These are phyloP conservation scores for Lycium ferocissimum DNA, from an alignment of 257 asterid genomes.

Conservation along the genomic window DNA sequence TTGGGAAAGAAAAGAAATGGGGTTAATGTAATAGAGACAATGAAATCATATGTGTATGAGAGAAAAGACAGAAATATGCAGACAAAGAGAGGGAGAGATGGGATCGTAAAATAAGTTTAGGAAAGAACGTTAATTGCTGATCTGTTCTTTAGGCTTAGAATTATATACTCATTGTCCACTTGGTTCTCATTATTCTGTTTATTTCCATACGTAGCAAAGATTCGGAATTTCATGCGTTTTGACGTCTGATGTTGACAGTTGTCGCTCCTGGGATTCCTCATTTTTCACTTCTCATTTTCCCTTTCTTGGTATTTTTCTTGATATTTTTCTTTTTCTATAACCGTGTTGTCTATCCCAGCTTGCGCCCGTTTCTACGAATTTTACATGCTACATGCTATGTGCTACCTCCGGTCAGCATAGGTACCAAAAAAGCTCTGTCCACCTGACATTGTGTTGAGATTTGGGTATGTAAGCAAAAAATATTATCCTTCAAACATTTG, in stretches of 20 bases:
- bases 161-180: not conserved
- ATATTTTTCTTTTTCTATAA: too few relatives aligned
- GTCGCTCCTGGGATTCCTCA: not conserved
- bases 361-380: too few relatives aligned
- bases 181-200: not conserved
- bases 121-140: constrained; percentile 55
- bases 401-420: too few relatives aligned
- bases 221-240: constrained; percentile 27
- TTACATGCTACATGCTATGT: too few relatives aligned
- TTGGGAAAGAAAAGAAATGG: constrained; percentile 2
- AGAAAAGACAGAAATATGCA: not conserved
- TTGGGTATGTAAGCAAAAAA: too few relatives aligned
- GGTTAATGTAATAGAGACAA: constrained; percentile 14
- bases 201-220: constrained; percentile 27
- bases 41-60: not conserved
- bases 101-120: not conserved
- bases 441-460: too few relatives aligned
- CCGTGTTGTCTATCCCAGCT: too few relatives aligned
- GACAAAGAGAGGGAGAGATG: not conserved
- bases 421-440: too few relatives aligned
- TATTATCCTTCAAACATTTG: too few relatives aligned
- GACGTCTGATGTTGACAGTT: not conserved
- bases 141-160: constrained; percentile 35
- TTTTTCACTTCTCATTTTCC: not conserved
- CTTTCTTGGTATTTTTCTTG: too few relatives aligned